Evolutionary conservation across 352 stramenopile genomes (phyloP), one percentile per base, ranked within the genome.

Genomic region (Halophytophthora batemanensis): DNA sequence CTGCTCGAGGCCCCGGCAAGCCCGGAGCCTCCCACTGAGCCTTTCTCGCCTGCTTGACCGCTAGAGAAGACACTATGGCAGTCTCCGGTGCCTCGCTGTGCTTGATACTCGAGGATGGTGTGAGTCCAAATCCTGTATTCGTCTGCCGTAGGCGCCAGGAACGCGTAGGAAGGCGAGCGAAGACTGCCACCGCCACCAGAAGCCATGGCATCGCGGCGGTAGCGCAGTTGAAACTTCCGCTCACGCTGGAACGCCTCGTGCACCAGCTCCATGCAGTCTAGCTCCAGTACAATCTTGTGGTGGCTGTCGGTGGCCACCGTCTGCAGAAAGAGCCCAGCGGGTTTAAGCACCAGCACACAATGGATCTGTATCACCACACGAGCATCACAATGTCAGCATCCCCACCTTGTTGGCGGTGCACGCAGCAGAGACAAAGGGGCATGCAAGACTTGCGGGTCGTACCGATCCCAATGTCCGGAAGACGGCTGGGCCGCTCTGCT

Each of bases 401-500:
- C 14, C 17, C 6, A 2, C 18, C 19, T 51, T 15, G 8, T 4
- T 39, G 14, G 35, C 6, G 15, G 47, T 33, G 25, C 5, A 15
- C 4, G 15, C 8, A n/a, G 14, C 7, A 28, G 25, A 19, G 13
- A 37, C 18, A 19, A 42, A 42, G 22, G 10, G 12, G 23, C 11
- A 36, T 14, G 17, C 40, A 13, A 45, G 18, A 45, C 36, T 38
- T 15, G 33, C 6, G 13, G 13, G 29, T 21, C 59, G 38, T 48
- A 87, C 74, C 60, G 71, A 78, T 55, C 77, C 75, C 0, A 86
- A 59, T 19, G 75, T 82, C 6, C 61, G 58, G 28, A 62, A 69
- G 2, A 69, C 63, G 14, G 59, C 42, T 41, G 45, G 14, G 14
- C 51, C 40, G n/a, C n/a, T n/a, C n/a, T n/a, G n/a, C 36, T 59